A percentile compares a stretch with the other conserved stretches of the same genome.
Conservation (phyloP, 2,329 filamentous ascomycete species). For the Phyllosticta citriasiana region DNA sequence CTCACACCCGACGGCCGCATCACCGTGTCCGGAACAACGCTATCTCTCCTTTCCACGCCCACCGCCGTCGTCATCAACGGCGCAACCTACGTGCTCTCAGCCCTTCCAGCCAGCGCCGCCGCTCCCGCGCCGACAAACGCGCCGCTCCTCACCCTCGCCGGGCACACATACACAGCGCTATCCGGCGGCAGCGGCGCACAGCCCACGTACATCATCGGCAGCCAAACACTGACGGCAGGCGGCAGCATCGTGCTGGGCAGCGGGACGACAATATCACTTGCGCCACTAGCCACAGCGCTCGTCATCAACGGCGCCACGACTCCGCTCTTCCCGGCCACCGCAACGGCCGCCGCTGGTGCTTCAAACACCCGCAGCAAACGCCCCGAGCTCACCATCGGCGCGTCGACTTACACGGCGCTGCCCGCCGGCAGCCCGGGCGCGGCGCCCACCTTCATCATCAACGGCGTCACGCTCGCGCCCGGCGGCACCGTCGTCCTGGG, state of each 20-base stretch:
- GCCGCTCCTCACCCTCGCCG: constrained; percentile 23
- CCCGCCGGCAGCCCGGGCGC: background rate
- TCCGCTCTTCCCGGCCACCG: constrained; percentile 6
- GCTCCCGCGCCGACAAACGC: constrained; percentile 18
- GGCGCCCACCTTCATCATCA: constrained; percentile 23
- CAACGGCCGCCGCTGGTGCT: constrained; percentile 9
- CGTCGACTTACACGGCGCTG: constrained; percentile 4
- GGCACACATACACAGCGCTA: constrained; percentile 19
- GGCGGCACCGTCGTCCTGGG: constrained; percentile 23
- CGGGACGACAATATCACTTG: constrained; percentile 22
- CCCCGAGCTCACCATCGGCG: constrained; percentile 16
- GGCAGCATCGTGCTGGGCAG: constrained; percentile 20
- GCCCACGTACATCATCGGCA: constrained; percentile 24
- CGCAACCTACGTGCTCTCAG: constrained; percentile 13
- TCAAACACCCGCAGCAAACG: background rate
- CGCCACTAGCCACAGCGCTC: constrained; percentile 10
- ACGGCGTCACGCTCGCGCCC: constrained; percentile 29
- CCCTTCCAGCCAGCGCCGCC: constrained; percentile 17
- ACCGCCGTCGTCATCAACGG: constrained; percentile 26
- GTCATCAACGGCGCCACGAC: constrained; percentile 11
- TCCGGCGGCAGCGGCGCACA: constrained; percentile 17
- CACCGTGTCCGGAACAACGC: constrained; percentile 22
- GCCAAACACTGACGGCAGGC: constrained; percentile 29
- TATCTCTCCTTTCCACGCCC: constrained; percentile 23
- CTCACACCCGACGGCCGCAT: constrained; percentile 27